Evolutionary conservation across 2,329 filamentous ascomycete genomes (phyloP).

Genomic region (Arthrobotrys entomopaga): DNA sequence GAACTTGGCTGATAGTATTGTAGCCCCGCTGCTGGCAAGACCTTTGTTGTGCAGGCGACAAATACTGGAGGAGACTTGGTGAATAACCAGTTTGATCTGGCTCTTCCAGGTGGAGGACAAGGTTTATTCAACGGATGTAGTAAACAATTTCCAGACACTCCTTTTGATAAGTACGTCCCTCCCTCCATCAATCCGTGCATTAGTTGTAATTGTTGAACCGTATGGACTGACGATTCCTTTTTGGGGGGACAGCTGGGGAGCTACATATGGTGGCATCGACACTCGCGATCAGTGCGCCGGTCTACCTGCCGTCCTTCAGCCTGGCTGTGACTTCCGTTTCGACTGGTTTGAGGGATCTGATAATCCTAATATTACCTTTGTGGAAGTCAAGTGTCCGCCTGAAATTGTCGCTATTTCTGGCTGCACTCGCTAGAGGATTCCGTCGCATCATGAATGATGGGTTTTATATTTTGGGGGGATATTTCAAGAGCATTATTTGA

Average conservation of each 20-base stretch:
- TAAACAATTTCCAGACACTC: slow-evolving; percentile 62
- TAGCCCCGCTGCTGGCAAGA: slow-evolving; percentile 69
- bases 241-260: slow-evolving; percentile 66
- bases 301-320: slow-evolving; percentile 68
- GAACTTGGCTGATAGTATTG: neutral
- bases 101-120: slow-evolving; percentile 63
- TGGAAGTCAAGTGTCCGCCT: slow-evolving; percentile 69
- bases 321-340: slow-evolving; percentile 72
- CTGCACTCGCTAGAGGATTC: slow-evolving; percentile 36
- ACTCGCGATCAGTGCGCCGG: slow-evolving; percentile 66
- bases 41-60: slow-evolving; percentile 73
- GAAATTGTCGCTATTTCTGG: slow-evolving; percentile 60
- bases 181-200: neutral
- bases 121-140: slow-evolving; percentile 69
- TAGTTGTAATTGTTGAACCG: too few species aligned
- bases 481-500: too few species aligned
- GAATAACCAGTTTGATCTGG: slow-evolving; percentile 70
- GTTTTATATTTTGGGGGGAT: too few species aligned
- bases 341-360: slow-evolving; percentile 72
- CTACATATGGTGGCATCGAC: slow-evolving; percentile 70
- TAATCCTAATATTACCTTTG: slow-evolving; percentile 69
- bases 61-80: slow-evolving; percentile 71
- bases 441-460: too few species aligned
- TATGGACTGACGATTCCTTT: slow-evolving; percentile 59
- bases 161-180: slow-evolving; percentile 38